Conservation (phyloP, 163 green algal genomes). For the Volvox carteri region DNA sequence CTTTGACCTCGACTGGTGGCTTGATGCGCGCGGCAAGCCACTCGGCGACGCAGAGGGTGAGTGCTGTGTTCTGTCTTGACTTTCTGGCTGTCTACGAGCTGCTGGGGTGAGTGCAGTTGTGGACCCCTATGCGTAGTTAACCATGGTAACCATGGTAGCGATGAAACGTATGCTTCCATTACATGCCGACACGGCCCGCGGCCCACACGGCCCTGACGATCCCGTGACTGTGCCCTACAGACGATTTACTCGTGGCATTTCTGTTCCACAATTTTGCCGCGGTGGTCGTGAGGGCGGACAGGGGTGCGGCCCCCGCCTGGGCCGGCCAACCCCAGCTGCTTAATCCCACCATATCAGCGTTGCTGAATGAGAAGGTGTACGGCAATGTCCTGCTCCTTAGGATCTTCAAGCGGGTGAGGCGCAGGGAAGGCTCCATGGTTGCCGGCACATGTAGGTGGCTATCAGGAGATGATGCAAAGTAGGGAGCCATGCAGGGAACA, state of each 20-base stretch:
- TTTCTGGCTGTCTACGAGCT: neutral
- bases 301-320: neutral
- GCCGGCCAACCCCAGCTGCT: neutral
- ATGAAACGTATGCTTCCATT: too few relatives aligned
- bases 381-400: slow-evolving; percentile 40
- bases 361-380: slow-evolving; percentile 19
- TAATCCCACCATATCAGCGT: neutral
- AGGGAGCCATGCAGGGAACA: too few relatives aligned
- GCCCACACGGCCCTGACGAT: too few relatives aligned
- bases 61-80: too few relatives aligned
- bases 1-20: slow-evolving; percentile 30
- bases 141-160: too few relatives aligned
- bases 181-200: too few relatives aligned
- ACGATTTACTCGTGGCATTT: slow-evolving; percentile 19
- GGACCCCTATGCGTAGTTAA: neutral
- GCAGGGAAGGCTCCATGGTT: neutral
- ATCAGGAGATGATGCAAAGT: too few relatives aligned
- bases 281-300: neutral
- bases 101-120: neutral
- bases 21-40: neutral
- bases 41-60: slow-evolving; percentile 2
- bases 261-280: neutral
- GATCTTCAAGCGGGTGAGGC: slow-evolving; percentile 9
- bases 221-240: too few relatives aligned
- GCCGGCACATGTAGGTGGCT: too few relatives aligned